Conservation (phyloP, 805 yeast genomes). For the Pichia thaimueangensis region DNA sequence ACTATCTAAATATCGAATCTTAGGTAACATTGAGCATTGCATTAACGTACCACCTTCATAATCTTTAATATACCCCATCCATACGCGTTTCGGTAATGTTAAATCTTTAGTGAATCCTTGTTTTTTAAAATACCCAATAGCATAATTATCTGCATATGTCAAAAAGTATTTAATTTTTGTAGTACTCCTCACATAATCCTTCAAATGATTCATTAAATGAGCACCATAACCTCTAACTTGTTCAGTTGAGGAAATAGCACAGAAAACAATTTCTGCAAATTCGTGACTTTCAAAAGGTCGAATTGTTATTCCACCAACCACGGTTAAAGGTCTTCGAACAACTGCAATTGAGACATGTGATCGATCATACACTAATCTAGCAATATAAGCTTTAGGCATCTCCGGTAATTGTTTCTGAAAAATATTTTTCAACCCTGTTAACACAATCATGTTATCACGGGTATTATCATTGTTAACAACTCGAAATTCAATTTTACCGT, state of each 20-base stretch:
- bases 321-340: conserved; percentile 86
- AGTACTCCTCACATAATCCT: conserved; percentile 89
- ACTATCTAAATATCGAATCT: conserved; percentile 81
- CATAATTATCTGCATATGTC: conserved; percentile 97
- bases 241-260: conserved; percentile 96
- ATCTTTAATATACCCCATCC: conserved; percentile 99
- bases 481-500: conserved; percentile 87
- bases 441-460: conserved; percentile 78
- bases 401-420: conserved; percentile 97
- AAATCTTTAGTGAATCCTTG: conserved; percentile 98
- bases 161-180: conserved; percentile 79
- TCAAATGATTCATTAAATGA: conserved; percentile 94
- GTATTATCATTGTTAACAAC: conserved; percentile 95
- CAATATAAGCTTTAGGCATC: conserved; percentile 97
- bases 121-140: conserved; percentile 96
- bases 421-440: conserved; percentile 92
- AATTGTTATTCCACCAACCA: conserved; percentile 96
- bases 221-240: conserved; percentile 99
- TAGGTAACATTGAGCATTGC: conserved; percentile 94
- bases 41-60: conserved; percentile 98
- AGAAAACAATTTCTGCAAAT: conserved; percentile 97
- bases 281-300: conserved; percentile 85
- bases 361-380: conserved; percentile 88
- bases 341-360: conserved; percentile 95
- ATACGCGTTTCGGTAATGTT: conserved; percentile 70